phyloP scores from a whole-genome alignment of 2,329 filamentous ascomycete species.

The Xylaria hypoxylon region DNA sequence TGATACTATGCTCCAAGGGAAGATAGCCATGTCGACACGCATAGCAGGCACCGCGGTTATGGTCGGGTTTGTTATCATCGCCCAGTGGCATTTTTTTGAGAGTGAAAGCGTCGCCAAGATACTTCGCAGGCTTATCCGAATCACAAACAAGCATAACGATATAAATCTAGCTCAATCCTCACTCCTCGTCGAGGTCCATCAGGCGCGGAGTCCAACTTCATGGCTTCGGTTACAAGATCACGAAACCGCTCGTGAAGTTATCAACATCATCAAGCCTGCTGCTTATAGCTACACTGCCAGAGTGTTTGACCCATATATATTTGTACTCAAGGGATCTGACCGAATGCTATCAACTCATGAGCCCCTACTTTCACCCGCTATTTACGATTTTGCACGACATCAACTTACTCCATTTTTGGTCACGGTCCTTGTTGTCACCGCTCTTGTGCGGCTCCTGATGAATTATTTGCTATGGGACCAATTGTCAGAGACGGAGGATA shows the following conservation, averaged over 20 bases:
- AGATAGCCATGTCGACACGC: conserved; percentile 75
- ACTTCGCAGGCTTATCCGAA: conserved; percentile 51
- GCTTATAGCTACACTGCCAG: conserved; percentile 78
- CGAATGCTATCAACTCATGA: conserved; percentile 66
- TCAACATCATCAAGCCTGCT: conserved; percentile 78
- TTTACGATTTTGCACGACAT: conserved; percentile 75
- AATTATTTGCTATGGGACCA: conserved; percentile 80
- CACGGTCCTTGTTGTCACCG: conserved; percentile 71
- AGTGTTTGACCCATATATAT: conserved; percentile 79
- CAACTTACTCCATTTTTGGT: conserved; percentile 70
- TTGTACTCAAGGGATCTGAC: conserved; percentile 76
- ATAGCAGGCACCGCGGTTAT: conserved; percentile 81
- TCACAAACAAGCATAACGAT: conserved; percentile 48
- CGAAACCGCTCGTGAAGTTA: conserved; percentile 80
- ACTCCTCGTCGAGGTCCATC: conserved; percentile 72
- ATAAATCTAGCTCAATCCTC: conserved; percentile 51
- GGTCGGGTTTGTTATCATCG: conserved; percentile 76
- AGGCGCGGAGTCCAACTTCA: conserved; percentile 78
- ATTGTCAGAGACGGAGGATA: conserved; percentile 58
- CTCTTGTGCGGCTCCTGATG: conserved; percentile 76
- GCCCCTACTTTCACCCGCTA: conserved; percentile 64
- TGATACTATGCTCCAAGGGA: conserved; percentile 72
- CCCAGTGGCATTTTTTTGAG: conserved; percentile 83
- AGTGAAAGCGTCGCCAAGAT: conserved; percentile 60
- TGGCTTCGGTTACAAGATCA: conserved; percentile 84